Percentiles rank a stretch among this genome's conserved stretches.
These are phyloP conservation scores for Cryptococcus depauperatus DNA, from an alignment of 1,284 basidiomycete species.

Conservation along the genomic window DNA sequence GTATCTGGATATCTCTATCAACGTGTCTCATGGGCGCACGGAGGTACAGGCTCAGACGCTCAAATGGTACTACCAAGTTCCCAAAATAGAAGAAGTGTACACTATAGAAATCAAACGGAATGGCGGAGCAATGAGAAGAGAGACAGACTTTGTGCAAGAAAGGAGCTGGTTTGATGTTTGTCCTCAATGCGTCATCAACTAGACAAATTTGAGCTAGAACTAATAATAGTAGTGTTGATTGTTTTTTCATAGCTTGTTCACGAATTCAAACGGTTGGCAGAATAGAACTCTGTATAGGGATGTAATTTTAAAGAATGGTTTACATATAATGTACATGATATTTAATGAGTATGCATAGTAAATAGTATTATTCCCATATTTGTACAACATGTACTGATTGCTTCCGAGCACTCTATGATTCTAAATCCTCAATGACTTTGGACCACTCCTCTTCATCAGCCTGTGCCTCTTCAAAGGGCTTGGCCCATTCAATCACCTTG, in stretches of 20 bases:
- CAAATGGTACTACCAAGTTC: conserved; percentile 76
- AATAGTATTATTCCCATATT: too few relatives aligned
- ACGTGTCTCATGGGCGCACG: conserved; percentile 60
- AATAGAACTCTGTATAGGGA: not conserved
- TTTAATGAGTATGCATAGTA: too few relatives aligned
- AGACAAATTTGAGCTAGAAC: not conserved
- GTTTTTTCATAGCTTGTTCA: conserved; percentile 7
- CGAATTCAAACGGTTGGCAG: conserved; percentile 5
- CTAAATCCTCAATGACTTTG: conserved; percentile 9
- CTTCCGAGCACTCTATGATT: too few relatives aligned
- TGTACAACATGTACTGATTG: too few relatives aligned
- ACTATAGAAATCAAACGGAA: conserved; percentile 58
- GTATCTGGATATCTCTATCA: conserved; percentile 46
- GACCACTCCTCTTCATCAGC: conserved; percentile 21
- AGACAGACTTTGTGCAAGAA: conserved; percentile 16
- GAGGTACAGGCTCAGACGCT: conserved; percentile 60
- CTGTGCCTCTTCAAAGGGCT: conserved; percentile 19
- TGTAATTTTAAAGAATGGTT: too few relatives aligned
- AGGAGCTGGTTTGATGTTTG: conserved; percentile 34
- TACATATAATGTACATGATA: too few relatives aligned
- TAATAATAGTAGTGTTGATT: not conserved
- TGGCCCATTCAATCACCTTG: conserved; percentile 20
- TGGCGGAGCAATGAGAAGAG: conserved; percentile 50
- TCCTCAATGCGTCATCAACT: conserved; percentile 24
- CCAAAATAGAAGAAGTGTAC: conserved; percentile 51